Percentiles rank a stretch among this genome's conserved stretches.
phyloP scores from a whole-genome alignment of 306 rosid species.

The Rubus parviflorus region DNA sequence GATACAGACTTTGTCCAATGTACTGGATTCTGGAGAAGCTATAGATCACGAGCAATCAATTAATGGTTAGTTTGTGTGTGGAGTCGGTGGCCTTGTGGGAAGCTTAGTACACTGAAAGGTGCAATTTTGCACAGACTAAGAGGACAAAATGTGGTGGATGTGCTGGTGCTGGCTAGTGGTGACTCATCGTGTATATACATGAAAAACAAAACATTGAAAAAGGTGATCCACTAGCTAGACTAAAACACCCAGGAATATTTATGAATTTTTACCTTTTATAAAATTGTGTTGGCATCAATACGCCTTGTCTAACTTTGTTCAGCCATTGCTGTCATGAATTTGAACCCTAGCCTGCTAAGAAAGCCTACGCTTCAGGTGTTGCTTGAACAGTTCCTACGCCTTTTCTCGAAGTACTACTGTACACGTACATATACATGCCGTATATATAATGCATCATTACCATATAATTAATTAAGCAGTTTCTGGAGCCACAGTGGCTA shows the following conservation, averaged over 20 bases:
- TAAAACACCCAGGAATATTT: constrained; percentile 17
- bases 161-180: constrained; percentile 56
- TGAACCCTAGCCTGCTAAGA: background rate
- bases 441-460: background rate
- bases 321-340: background rate
- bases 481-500: background rate
- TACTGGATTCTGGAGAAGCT: background rate
- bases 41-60: background rate
- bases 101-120: background rate
- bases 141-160: constrained; percentile 71
- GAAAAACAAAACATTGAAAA: constrained; percentile 25
- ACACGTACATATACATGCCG: background rate
- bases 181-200: constrained; percentile 51
- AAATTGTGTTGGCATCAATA: background rate
- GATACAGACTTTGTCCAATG: constrained; percentile 25
- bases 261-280: background rate
- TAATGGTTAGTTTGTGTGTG: background rate
- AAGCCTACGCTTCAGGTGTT: constrained; percentile 12
- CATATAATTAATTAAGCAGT: background rate
- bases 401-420: background rate
- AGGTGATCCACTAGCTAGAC: constrained; percentile 17
- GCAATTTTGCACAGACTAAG: background rate
- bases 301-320: constrained; percentile 12
- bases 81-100: constrained; percentile 1
- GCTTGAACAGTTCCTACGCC: background rate